These are phyloP conservation scores for Fusarium proliferatum DNA, from an alignment of 2,329 filamentous ascomycete genomes.

Conservation along the genomic window DNA sequence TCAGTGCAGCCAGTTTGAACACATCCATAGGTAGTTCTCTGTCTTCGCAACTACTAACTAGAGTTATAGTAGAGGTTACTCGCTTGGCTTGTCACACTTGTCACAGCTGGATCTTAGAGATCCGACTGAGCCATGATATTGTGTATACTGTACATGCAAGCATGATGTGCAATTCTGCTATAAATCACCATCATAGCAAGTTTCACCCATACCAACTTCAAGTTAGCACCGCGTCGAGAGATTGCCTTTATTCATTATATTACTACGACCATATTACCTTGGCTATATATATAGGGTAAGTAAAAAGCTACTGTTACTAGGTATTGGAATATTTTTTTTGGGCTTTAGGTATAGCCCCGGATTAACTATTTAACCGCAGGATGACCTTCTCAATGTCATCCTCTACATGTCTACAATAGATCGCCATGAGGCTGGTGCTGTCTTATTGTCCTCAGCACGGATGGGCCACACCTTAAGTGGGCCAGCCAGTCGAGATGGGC, in stretches of 20 bases:
- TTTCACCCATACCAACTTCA: not conserved
- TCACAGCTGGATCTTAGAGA: not conserved
- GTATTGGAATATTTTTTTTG: not conserved
- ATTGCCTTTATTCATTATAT: not conserved
- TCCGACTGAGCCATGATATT: not conserved
- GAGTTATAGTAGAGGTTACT: not conserved
- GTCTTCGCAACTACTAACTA: not conserved
- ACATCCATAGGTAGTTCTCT: no score
- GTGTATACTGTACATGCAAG: not conserved
- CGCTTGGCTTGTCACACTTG: not conserved
- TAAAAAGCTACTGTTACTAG: no score
- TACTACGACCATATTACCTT: not conserved
- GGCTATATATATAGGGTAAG: not conserved
- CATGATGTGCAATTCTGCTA: no score
- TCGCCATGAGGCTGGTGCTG: constrained; percentile 40
- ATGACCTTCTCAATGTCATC: not conserved
- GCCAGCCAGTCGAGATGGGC: constrained; percentile 20
- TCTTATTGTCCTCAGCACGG: constrained; percentile 13
- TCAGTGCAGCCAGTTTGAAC: not conserved
- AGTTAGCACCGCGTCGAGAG: not conserved
- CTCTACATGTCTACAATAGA: constrained; percentile 16
- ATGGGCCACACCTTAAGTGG: constrained; percentile 31
- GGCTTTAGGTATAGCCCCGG: not conserved
- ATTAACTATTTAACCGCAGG: constrained; percentile 12
- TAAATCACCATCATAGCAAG: not conserved